These are phyloP conservation scores for Camelina sativa DNA, from an alignment of 345 rosid species.

Conservation along the genomic window DNA sequence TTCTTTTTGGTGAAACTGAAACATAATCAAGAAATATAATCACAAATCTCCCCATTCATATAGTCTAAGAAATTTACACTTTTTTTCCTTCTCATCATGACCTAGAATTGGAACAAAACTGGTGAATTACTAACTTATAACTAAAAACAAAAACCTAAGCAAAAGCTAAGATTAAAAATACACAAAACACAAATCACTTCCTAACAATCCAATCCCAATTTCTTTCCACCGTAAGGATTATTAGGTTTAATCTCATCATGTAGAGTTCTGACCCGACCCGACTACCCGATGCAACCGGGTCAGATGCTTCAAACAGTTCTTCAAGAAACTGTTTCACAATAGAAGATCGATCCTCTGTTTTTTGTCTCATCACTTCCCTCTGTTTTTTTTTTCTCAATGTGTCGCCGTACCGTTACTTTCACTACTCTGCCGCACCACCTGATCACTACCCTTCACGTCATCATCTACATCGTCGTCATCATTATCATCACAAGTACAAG, in stretches of 20 bases:
- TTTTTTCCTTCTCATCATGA: background rate
- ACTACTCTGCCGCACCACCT: conserved; percentile 32
- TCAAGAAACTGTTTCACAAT: conserved; percentile 7
- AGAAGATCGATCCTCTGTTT: conserved; percentile 35
- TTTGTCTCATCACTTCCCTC: background rate
- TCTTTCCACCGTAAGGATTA: background rate
- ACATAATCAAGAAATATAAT: background rate
- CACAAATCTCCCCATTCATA: conserved; percentile 8
- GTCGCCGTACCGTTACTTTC: conserved; percentile 12
- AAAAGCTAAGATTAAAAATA: conserved; percentile 13
- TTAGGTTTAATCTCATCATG: background rate
- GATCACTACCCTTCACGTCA: conserved; percentile 34
- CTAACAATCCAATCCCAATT: conserved; percentile 26
- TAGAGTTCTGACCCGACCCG: conserved; percentile 38
- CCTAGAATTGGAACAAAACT: conserved; percentile 27
- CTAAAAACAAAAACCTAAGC: background rate
- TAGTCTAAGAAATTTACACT: conserved; percentile 24
- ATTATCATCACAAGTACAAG: conserved; percentile 47
- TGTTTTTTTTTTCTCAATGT: conserved; percentile 12
- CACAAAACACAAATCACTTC: background rate
- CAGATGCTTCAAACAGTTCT: conserved; percentile 24
- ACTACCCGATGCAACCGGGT: conserved; percentile 36
- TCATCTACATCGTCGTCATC: conserved; percentile 39
- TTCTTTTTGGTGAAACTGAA: background rate
- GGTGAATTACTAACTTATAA: conserved; percentile 14